Conservation (phyloP, 495 filamentous ascomycete genomes). For the Penicillium maclennaniae region DNA sequence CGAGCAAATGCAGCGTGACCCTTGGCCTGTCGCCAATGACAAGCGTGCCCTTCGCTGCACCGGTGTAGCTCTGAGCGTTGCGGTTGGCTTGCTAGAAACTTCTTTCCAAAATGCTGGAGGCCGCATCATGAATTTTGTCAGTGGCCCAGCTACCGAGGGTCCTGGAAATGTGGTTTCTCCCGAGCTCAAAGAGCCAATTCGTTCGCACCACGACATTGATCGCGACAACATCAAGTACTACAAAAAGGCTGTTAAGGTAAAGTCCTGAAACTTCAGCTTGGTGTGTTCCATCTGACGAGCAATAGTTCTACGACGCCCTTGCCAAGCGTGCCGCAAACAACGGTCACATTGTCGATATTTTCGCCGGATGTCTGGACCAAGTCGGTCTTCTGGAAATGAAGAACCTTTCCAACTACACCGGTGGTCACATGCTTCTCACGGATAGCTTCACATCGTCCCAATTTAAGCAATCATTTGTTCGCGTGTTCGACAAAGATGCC, state of each 20-base stretch:
- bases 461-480: constrained; percentile 98
- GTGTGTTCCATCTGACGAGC: not conserved
- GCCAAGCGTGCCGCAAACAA: constrained; percentile 97
- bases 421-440: constrained; percentile 96
- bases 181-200: constrained; percentile 95
- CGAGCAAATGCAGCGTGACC: constrained; percentile 95
- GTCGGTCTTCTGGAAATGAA: constrained; percentile 99
- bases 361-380: constrained; percentile 97
- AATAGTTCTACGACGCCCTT: constrained; percentile 90
- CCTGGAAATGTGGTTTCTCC: constrained; percentile 96
- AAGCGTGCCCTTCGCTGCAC: constrained; percentile 90
- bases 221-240: constrained; percentile 99
- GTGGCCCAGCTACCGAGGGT: constrained; percentile 92
- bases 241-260: constrained; percentile 96
- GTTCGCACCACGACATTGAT: constrained; percentile 99
- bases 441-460: constrained; percentile 99
- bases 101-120: constrained; percentile 94
- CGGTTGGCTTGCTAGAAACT: constrained; percentile 85
- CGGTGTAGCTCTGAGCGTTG: constrained; percentile 92
- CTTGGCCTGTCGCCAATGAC: constrained; percentile 96
- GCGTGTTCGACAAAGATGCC: constrained; percentile 94
- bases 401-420: constrained; percentile 90
- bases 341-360: constrained; percentile 95
- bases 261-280: constrained; percentile 3
- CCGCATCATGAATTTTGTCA: constrained; percentile 95